Conservation (phyloP, 2,329 filamentous ascomycete genomes). For the Aspergillus spinulosporus region DNA sequence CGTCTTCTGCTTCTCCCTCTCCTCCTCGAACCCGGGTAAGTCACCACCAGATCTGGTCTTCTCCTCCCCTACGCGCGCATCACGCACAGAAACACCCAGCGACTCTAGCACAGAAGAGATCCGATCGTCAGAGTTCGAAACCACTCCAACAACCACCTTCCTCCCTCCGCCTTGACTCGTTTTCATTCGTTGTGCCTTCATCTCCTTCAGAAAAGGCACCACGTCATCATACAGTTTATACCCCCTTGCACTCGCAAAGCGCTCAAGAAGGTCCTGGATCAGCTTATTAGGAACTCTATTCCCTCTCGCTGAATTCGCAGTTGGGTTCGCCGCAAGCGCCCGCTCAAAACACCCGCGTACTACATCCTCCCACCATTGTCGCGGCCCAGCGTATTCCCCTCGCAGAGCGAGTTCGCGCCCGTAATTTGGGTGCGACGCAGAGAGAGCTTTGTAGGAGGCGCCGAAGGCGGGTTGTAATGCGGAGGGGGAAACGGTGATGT, state of each 20-base stretch:
- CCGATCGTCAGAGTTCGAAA: conserved; percentile 51
- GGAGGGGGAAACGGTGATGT: conserved; percentile 34
- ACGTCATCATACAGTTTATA: conserved; percentile 47
- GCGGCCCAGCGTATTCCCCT: conserved; percentile 39
- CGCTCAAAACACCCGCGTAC: conserved; percentile 40
- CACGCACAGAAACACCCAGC: conserved; percentile 41
- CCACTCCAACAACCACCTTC: conserved; percentile 40
- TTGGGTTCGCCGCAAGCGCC: conserved; percentile 5
- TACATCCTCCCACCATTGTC: conserved; percentile 49
- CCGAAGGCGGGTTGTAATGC: conserved; percentile 40
- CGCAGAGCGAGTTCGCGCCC: conserved; percentile 42
- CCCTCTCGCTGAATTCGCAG: neutral
- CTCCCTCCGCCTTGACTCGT: neutral
- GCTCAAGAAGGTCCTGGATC: conserved; percentile 36
- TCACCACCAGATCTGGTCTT: conserved; percentile 33
- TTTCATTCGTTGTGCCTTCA: conserved; percentile 22
- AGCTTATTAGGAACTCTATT: conserved; percentile 36
- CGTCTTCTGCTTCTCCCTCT: neutral
- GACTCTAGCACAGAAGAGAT: conserved; percentile 42
- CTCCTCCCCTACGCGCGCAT: conserved; percentile 35
- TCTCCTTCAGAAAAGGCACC: conserved; percentile 35
- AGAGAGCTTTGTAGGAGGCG: conserved; percentile 35
- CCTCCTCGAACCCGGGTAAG: conserved; percentile 25
- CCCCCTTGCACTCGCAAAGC: conserved; percentile 42
- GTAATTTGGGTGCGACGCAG: conserved; percentile 43